Conservation (phyloP, 1,284 basidiomycete species). For the Dichomitus squalens region DNA sequence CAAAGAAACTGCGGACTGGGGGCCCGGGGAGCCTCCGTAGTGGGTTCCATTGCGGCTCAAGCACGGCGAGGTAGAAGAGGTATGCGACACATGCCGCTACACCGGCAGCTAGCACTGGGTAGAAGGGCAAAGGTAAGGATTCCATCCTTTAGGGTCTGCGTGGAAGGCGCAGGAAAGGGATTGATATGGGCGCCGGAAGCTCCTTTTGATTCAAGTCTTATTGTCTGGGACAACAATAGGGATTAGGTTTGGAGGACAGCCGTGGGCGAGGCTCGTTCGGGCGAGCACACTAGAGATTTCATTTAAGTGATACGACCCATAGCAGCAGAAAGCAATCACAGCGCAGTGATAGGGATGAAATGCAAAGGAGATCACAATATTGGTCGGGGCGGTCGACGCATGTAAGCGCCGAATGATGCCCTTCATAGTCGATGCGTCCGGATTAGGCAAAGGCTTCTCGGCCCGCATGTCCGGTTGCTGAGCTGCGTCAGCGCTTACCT, state of each 20-base stretch:
- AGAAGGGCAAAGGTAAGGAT: slow-evolving; percentile 6
- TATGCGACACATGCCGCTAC: slow-evolving; percentile 19
- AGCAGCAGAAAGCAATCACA: too few relatives aligned
- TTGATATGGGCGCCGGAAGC: slow-evolving; percentile 7
- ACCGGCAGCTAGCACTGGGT: slow-evolving; percentile 21
- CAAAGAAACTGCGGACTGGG: slow-evolving; percentile 48
- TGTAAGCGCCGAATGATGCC: neutral
- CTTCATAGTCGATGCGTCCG: neutral
- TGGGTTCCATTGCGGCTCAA: slow-evolving; percentile 51
- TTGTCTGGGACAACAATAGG: slow-evolving; percentile 21
- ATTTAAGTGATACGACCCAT: too few relatives aligned
- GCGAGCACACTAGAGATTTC: too few relatives aligned
- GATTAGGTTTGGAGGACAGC: neutral
- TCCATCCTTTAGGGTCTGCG: neutral
- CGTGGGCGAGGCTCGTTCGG: too few relatives aligned
- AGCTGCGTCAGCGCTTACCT: neutral
- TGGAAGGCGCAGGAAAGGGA: neutral
- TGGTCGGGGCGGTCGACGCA: too few relatives aligned
- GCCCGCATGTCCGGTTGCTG: slow-evolving; percentile 1
- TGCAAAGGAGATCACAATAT: too few relatives aligned
- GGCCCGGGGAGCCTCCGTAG: slow-evolving; percentile 62
- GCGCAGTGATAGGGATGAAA: too few relatives aligned
- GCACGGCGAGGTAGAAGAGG: slow-evolving; percentile 34
- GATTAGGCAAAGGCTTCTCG: slow-evolving; percentile 9
- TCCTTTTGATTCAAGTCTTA: slow-evolving; percentile 10